These are phyloP conservation scores for Solanum chiquidenum DNA, from an alignment of 257 asterid species.

Conservation along the genomic window DNA sequence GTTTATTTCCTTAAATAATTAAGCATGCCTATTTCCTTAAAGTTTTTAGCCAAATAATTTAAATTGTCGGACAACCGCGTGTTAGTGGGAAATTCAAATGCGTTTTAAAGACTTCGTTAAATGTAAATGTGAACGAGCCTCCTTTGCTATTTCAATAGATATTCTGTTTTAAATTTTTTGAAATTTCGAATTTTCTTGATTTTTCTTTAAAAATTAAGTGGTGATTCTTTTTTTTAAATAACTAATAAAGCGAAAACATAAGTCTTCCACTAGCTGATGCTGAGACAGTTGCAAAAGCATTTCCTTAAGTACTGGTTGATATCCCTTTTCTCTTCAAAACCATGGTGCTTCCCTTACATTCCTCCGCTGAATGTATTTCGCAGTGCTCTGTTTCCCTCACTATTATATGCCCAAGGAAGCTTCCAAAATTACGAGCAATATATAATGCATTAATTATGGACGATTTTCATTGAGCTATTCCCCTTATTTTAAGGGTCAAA, in stretches of 20 bases:
- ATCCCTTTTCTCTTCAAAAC: not conserved
- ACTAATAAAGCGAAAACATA: not conserved
- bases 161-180: no score
- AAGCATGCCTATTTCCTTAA: no score
- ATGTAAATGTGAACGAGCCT: no score
- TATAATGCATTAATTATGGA: slow-evolving; percentile 54
- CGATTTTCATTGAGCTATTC: not conserved
- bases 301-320: slow-evolving; percentile 52
- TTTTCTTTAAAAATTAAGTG: no score
- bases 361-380: not conserved
- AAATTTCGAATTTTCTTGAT: no score
- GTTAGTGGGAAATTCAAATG: no score
- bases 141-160: no score
- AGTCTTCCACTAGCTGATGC: slow-evolving; percentile 65
- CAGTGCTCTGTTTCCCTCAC: slow-evolving; percentile 83
- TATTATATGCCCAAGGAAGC: slow-evolving; percentile 86
- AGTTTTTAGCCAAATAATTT: no score
- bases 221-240: no score
- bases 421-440: slow-evolving; percentile 68
- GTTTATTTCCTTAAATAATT: no score
- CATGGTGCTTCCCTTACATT: not conserved
- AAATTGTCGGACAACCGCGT: no score
- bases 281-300: slow-evolving; percentile 69
- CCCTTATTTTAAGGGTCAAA: not conserved
- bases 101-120: no score